Percentiles rank a stretch among this genome's conserved stretches.
phyloP scores from a whole-genome alignment of 306 rosid species.

The Malus sieversii region DNA sequence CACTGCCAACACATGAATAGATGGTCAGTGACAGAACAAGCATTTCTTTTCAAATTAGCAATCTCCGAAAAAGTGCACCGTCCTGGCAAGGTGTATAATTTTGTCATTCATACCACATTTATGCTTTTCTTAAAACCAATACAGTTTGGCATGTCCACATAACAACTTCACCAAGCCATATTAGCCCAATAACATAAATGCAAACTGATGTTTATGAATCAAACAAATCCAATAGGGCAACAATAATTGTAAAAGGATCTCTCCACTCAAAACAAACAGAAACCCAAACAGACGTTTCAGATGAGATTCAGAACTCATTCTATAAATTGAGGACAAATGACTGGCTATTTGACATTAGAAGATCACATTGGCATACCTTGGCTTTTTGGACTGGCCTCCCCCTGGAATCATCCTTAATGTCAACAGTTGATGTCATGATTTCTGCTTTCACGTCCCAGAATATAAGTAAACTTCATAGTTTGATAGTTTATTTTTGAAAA shows the following conservation, averaged over 20 bases:
- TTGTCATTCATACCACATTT: not conserved
- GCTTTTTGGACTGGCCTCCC: constrained; percentile 33
- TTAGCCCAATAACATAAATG: not conserved
- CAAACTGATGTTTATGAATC: not conserved
- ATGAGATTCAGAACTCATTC: not conserved
- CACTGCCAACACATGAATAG: not conserved
- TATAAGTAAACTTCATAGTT: not conserved
- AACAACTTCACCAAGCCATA: not conserved
- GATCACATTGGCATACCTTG: not conserved
- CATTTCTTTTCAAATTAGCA: too few relatives aligned
- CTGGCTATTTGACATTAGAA: not conserved
- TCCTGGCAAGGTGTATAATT: not conserved
- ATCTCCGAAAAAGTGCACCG: not conserved
- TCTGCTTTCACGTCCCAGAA: constrained; percentile 12
- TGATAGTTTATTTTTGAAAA: not conserved
- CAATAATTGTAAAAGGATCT: not conserved
- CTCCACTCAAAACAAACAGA: not conserved
- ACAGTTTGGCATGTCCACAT: not conserved
- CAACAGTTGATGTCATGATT: constrained; percentile 44
- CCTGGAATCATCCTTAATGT: constrained; percentile 42
- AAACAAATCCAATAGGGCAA: not conserved
- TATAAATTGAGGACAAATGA: too few relatives aligned
- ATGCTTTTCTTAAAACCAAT: not conserved
- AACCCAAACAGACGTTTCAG: not conserved
- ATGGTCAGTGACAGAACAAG: not conserved